Evolutionary conservation across 768 basidiomycete species (phyloP).

Genomic region (Pulveroboletus sp.): DNA sequence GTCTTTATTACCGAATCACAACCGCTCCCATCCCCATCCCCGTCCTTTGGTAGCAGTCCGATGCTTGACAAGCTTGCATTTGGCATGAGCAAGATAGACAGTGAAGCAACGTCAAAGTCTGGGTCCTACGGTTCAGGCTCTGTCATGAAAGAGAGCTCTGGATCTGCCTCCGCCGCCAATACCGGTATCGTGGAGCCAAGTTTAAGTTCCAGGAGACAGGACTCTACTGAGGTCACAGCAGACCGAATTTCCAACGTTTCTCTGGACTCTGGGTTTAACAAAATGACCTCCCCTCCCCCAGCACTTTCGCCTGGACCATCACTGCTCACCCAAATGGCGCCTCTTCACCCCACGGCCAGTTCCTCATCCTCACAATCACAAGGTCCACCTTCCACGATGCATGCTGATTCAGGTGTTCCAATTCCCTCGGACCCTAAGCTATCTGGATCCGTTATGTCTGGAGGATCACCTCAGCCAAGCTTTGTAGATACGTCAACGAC

Average conservation of each 20-base stretch:
- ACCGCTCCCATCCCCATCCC: constrained; percentile 83
- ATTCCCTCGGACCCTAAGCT: constrained; percentile 17
- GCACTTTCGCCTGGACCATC: constrained; percentile 56
- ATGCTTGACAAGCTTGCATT: constrained; percentile 86
- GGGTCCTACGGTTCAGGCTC: constrained; percentile 29
- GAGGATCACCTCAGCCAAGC: constrained; percentile 26
- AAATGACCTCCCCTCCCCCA: constrained; percentile 34
- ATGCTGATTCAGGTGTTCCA: constrained; percentile 20
- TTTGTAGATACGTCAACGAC: constrained; percentile 22
- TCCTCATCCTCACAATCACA: constrained; percentile 27
- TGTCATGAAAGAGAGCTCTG: constrained; percentile 20
- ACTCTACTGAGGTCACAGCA: constrained; percentile 42
- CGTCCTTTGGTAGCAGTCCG: constrained; percentile 64
- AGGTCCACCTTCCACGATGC: constrained; percentile 18
- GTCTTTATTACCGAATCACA: constrained; percentile 90
- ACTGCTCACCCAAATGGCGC: constrained; percentile 68
- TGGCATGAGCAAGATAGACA: constrained; percentile 87
- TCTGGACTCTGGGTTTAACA: constrained; percentile 37
- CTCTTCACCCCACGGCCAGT: constrained; percentile 21
- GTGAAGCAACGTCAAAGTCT: constrained; percentile 34
- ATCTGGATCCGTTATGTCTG: constrained; percentile 26
- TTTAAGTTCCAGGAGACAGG: constrained; percentile 22
- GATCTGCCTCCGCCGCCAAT: constrained; percentile 12
- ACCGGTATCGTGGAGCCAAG: constrained; percentile 9
- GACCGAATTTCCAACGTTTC: constrained; percentile 49